These are phyloP conservation scores for Marvania coccoides DNA, from an alignment of 139 green algal species.

Conservation along the genomic window DNA sequence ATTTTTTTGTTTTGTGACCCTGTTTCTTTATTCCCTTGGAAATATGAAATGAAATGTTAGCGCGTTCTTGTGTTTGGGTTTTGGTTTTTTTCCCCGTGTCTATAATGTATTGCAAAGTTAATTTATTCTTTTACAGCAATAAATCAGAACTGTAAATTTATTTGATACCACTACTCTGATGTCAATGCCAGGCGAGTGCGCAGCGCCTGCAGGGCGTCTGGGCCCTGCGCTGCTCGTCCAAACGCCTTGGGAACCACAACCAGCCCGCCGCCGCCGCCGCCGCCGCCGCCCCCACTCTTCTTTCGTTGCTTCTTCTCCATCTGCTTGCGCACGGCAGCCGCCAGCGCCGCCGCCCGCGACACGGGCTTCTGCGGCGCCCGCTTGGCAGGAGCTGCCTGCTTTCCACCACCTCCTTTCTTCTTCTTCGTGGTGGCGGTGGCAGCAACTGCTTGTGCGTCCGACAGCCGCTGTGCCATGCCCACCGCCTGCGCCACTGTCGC, in stretches of 20 bases:
- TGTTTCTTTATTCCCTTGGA: too few relatives aligned
- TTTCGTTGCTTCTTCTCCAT: constrained; percentile 5
- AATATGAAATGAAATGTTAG: too few relatives aligned
- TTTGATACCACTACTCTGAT: too few relatives aligned
- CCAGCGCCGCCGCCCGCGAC: constrained; percentile 14
- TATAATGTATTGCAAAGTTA: too few relatives aligned
- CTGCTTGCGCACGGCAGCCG: constrained; percentile 15
- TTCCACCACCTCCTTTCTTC: not conserved
- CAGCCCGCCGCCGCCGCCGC: constrained; percentile 5
- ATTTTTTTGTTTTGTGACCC: too few relatives aligned
- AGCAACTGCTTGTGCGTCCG: not conserved
- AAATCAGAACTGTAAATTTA: too few relatives aligned
- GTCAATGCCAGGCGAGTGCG: too few relatives aligned
- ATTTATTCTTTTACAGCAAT: too few relatives aligned
- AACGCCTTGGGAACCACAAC: constrained; percentile 37
- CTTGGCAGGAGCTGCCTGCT: not conserved
- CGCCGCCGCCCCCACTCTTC: constrained; percentile 5
- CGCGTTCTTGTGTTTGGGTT: too few relatives aligned
- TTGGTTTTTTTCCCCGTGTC: too few relatives aligned
- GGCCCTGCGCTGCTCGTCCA: constrained; percentile 30
- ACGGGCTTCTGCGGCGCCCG: not conserved
- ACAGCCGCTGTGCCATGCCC: not conserved
- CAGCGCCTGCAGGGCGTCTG: constrained; percentile 44
- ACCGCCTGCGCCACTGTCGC: not conserved
- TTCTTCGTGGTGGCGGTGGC: not conserved